A percentile compares a stretch with the other conserved stretches of the same genome.
These are phyloP conservation scores for Chlamydomonas reinhardtii DNA, from an alignment of 163 green algal species.

Conservation along the genomic window DNA sequence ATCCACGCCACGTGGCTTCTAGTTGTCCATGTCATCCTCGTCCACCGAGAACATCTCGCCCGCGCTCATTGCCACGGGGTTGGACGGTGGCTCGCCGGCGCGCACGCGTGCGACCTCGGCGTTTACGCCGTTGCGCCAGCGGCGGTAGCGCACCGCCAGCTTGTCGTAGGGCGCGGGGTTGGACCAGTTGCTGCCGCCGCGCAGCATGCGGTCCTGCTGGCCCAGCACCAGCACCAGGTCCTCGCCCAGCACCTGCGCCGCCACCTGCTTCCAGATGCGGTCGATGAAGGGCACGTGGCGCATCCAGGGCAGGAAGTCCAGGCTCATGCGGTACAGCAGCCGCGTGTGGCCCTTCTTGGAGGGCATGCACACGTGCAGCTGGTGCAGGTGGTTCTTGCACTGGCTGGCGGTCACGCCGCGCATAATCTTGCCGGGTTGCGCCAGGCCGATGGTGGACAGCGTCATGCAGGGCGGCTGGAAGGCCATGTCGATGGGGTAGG, in stretches of 20 bases:
- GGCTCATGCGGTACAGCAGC: conserved; percentile 97
- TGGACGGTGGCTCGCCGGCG: conserved; percentile 8
- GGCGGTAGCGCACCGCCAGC: conserved; percentile 94
- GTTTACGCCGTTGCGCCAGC: conserved; percentile 82
- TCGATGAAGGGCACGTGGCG: conserved; percentile 86
- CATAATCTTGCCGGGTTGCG: conserved; percentile 86
- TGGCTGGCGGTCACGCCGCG: conserved; percentile 71
- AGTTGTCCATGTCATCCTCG: conserved; percentile 3
- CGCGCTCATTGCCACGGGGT: conserved; percentile 35
- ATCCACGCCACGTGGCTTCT: not conserved
- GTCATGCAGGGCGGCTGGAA: conserved; percentile 95
- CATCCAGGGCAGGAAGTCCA: conserved; percentile 94
- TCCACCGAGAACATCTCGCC: conserved; percentile 36
- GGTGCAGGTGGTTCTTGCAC: conserved; percentile 95
- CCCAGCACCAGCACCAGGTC: conserved; percentile 94
- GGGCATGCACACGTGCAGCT: conserved; percentile 97
- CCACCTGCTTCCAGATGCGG: conserved; percentile 90
- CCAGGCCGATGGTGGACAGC: conserved; percentile 91
- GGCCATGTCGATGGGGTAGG: conserved; percentile 98
- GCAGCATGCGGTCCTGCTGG: conserved; percentile 94
- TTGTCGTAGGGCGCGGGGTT: conserved; percentile 98
- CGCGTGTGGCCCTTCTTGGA: conserved; percentile 85
- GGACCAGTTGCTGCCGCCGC: conserved; percentile 91
- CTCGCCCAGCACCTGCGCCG: conserved; percentile 94
- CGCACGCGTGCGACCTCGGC: conserved; percentile 10